Conservation (phyloP, 2,329 filamentous ascomycete genomes). For the Venturia aucupariae region DNA sequence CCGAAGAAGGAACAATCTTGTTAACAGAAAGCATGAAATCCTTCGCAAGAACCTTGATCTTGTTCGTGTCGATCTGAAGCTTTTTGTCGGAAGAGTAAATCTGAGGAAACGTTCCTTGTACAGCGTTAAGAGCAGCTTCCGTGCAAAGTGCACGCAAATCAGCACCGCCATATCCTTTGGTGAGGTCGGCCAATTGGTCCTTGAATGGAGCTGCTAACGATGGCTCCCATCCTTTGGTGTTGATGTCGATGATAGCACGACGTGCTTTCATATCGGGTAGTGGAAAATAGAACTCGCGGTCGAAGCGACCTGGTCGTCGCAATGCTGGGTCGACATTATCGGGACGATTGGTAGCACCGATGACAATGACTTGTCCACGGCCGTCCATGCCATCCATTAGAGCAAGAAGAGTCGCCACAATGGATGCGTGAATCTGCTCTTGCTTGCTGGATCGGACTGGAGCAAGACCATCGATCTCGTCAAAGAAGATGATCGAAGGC, state of each 20-base stretch:
- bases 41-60: conserved; percentile 78
- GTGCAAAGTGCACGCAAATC: conserved; percentile 91
- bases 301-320: conserved; percentile 85
- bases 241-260: conserved; percentile 83
- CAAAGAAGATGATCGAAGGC: conserved; percentile 98
- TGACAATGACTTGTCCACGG: conserved; percentile 95
- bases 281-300: conserved; percentile 96
- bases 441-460: conserved; percentile 96
- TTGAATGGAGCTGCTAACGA: conserved; percentile 69
- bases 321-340: conserved; percentile 96
- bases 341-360: conserved; percentile 94
- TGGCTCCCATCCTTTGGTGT: conserved; percentile 86
- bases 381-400: conserved; percentile 98
- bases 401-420: conserved; percentile 86
- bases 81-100: conserved; percentile 90
- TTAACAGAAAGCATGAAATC: conserved; percentile 97
- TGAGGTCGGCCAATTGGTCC: conserved; percentile 71
- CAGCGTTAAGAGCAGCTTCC: conserved; percentile 89
- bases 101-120: conserved; percentile 91
- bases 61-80: conserved; percentile 74
- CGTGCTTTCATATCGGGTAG: conserved; percentile 73
- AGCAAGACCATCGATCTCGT: conserved; percentile 94
- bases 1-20: conserved; percentile 91
- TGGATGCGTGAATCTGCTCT: conserved; percentile 96
- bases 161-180: conserved; percentile 94